Base-by-base conservation (phyloP, 352 stramenopile genomes). In the Globisporangium uncinulatum region DNA sequence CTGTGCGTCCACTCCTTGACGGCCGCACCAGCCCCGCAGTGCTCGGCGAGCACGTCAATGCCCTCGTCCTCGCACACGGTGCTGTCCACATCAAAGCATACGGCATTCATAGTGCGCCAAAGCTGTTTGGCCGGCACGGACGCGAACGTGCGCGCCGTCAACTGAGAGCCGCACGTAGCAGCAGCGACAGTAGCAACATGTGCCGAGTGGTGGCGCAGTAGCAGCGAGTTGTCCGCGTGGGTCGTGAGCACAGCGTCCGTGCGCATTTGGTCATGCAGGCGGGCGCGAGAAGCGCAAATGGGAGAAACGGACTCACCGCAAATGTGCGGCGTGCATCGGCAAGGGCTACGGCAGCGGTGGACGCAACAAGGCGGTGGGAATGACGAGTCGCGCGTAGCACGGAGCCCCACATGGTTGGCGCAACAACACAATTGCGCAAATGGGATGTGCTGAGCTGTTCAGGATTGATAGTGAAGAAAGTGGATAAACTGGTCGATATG, bases 41-140 rank as follows among this genome's bases (percentile, higher is more conserved):
- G 91, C 45, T 89, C 95, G n/a, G 97, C 97, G 5, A 99, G 79
- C 39, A 99, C 95, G 67, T 99, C 96, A 67, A 99, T 99, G 20
- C 97, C 97, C 72, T 99, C 97, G 45, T 99, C 96, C 21, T 73
- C 70, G 63, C 98, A 98, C 13, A 99, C 95, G 3, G 97, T 99
- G 67, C 89, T 98, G 78, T 99, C 97, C 0, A 99, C 96, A 65
- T 99, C 93, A 55, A 93, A 94, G 67, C 83, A 94, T 29, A 94
- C 82, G 32, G 83, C 85, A 14, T 70, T 68, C 2, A 92, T 71
- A 0, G 76, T 86, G n/a, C 78, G 73, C 80, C 80, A 91, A 21
- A 87, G 61, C 15, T 86, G 76, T 55, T 67, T 73, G 42, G 65
- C 56, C 8, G 59, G 61, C 57, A 34, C 47, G 3, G 60, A 50